Evolutionary conservation across 2,329 filamentous ascomycete species (phyloP), one percentile per base, ranked within the genome.

Genomic region (Clarireedia paspali): DNA sequence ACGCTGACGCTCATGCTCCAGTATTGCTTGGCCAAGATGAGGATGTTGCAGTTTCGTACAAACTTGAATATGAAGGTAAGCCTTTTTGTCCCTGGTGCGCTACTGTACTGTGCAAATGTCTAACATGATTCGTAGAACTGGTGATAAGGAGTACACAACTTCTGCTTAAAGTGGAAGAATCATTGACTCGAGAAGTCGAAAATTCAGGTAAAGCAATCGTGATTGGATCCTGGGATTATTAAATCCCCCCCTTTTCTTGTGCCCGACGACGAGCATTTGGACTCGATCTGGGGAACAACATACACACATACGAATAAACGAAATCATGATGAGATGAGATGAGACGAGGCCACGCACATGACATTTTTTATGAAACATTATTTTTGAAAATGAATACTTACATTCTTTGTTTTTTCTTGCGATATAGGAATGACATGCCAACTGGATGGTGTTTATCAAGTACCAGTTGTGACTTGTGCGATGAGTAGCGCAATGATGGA

Each of bases 1-100:
- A 75, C 54, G 74, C 73, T 44, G 64, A 67, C 68, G 72, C 65
- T 70, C 68, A 65, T 64, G 70, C 51, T 64, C 73, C 57, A 80
- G 71, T 88, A 9, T 70, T 82, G n/a, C 73, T 75, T 2, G 72
- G 71, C 9, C 57, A 45, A 20, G 59, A 58, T 48, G 80, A 84
- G 50, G 83, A 90, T 46, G 70, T 79, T n/a, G 77, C 84, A 3
- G 81, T 88, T 9, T 82, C 77, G 53, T 94, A 90, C 67, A 79
- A 79, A 45, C 73, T 94, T 27, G 80, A 87, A 55, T 88, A 89
- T 65, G 77, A 88, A 79, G 84, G 88, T 89, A 73, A 57, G 77
- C 67, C 12, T 49, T 4, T 51, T 20, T n/a, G 50, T 39, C n/a
- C 12, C 6, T 36, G 5, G 10, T 27, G 26, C 26, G 26, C 26